Percentiles rank a stretch among this genome's conserved stretches.
phyloP scores from a whole-genome alignment of 345 rosid genomes.

The Erysimum cheiranthoides region DNA sequence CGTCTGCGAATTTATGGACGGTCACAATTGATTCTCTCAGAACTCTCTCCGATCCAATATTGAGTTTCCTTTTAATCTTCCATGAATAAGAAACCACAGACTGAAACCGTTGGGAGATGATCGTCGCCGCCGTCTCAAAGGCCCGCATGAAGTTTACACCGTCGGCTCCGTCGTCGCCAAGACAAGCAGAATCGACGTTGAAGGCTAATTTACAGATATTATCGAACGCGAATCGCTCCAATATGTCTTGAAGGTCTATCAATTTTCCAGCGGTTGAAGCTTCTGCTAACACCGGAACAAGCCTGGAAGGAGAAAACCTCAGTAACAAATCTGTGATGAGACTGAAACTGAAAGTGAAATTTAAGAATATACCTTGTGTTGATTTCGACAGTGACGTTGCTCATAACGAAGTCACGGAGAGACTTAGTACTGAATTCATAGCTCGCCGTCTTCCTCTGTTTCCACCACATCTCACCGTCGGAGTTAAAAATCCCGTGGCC shows the following conservation, averaged over 20 bases:
- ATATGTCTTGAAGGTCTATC: constrained; percentile 64
- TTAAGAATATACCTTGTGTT: background rate
- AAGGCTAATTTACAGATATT: constrained; percentile 76
- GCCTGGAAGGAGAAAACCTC: constrained; percentile 38
- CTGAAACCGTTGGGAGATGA: constrained; percentile 51
- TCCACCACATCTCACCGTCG: constrained; percentile 69
- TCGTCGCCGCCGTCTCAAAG: constrained; percentile 53
- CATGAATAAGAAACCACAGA: constrained; percentile 45
- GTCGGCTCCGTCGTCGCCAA: constrained; percentile 56
- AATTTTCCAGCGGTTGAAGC: constrained; percentile 45
- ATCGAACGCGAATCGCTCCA: constrained; percentile 74
- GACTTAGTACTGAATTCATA: constrained; percentile 78
- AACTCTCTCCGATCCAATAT: constrained; percentile 56
- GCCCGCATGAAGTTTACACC: constrained; percentile 51
- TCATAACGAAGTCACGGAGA: constrained; percentile 64
- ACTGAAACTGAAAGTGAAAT: background rate
- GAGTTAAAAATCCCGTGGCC: constrained; percentile 76
- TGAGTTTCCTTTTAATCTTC: constrained; percentile 54
- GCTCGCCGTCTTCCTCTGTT: constrained; percentile 77
- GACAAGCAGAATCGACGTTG: constrained; percentile 64
- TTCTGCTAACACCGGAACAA: constrained; percentile 58
- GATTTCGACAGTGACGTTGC: constrained; percentile 59
- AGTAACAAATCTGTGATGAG: background rate
- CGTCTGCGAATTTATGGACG: constrained; percentile 58
- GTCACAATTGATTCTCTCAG: constrained; percentile 45